These are phyloP conservation scores for Chrysochromulina parva DNA, from an alignment of 78 protist genomes.

Conservation along the genomic window DNA sequence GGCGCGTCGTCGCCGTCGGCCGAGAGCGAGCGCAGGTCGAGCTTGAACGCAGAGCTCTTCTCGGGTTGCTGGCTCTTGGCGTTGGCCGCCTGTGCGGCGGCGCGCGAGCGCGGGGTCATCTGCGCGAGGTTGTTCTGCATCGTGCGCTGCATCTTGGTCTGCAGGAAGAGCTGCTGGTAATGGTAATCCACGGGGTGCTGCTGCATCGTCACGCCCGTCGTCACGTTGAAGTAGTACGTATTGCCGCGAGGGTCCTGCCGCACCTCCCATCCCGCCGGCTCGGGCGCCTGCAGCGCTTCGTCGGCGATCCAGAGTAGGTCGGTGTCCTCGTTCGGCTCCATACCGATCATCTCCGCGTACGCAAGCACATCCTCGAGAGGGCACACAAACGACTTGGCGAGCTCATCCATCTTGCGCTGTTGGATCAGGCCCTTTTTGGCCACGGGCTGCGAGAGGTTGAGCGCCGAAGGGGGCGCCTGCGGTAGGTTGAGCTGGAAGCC, in stretches of 20 bases:
- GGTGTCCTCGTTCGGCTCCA: background rate
- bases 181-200: background rate
- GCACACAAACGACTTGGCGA: background rate
- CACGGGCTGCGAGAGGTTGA: no score
- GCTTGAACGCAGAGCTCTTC: no score
- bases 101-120: no score
- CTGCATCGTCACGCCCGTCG: background rate
- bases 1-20: no score
- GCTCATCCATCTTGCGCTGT: no score
- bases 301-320: slow-evolving; percentile 25
- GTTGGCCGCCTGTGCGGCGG: no score
- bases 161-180: slow-evolving; percentile 7
- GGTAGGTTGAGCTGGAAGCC: no score
- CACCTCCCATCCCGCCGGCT: slow-evolving; percentile 1
- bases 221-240: background rate
- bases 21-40: no score
- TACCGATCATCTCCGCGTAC: background rate
- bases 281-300: slow-evolving; percentile 20
- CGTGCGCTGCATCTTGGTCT: background rate
- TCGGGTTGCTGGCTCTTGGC: no score
- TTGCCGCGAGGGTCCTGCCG: background rate
- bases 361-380: background rate
- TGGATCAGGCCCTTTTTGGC: no score
- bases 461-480: no score
- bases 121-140: no score